Evolutionary conservation across 768 basidiomycete genomes (phyloP).

Genomic region (Baorangia bicolor): DNA sequence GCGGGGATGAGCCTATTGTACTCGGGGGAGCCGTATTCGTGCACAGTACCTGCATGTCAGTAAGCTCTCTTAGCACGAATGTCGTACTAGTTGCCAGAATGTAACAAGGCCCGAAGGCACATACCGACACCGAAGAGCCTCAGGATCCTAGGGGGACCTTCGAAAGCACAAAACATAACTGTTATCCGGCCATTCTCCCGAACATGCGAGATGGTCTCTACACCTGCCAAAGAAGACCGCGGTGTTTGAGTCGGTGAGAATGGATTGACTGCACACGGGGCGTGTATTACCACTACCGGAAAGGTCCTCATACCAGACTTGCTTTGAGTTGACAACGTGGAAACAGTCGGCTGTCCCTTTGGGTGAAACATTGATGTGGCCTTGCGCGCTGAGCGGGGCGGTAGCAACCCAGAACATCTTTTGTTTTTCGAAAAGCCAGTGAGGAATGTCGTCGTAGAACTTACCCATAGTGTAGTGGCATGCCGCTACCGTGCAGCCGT

Average conservation of each 20-base stretch:
- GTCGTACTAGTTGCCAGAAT: background rate
- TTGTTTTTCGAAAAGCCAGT: slow-evolving; percentile 51
- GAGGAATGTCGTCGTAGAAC: slow-evolving; percentile 59
- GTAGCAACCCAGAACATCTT: slow-evolving; percentile 72
- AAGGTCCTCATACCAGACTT: slow-evolving; percentile 74
- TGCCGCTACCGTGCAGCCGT: too few relatives aligned
- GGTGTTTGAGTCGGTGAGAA: background rate
- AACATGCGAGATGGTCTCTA: slow-evolving; percentile 63
- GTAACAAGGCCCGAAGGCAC: slow-evolving; percentile 1
- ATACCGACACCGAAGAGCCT: slow-evolving; percentile 59
- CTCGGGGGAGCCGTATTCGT: slow-evolving; percentile 63
- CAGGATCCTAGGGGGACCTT: slow-evolving; percentile 58
- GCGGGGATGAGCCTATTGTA: slow-evolving; percentile 53
- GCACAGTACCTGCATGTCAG: slow-evolving; percentile 45
- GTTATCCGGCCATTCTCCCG: slow-evolving; percentile 65
- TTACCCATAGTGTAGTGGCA: slow-evolving; percentile 46
- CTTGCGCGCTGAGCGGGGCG: slow-evolving; percentile 55
- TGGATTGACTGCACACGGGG: background rate
- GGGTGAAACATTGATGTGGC: slow-evolving; percentile 67
- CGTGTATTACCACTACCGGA: slow-evolving; percentile 56
- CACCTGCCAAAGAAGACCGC: slow-evolving; percentile 33
- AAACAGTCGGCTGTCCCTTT: slow-evolving; percentile 67
- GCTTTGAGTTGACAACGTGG: slow-evolving; percentile 51
- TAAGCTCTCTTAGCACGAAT: background rate
- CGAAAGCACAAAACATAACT: slow-evolving; percentile 59